Conservation (phyloP, 2,329 filamentous ascomycete species). For the Fusarium secorum region DNA sequence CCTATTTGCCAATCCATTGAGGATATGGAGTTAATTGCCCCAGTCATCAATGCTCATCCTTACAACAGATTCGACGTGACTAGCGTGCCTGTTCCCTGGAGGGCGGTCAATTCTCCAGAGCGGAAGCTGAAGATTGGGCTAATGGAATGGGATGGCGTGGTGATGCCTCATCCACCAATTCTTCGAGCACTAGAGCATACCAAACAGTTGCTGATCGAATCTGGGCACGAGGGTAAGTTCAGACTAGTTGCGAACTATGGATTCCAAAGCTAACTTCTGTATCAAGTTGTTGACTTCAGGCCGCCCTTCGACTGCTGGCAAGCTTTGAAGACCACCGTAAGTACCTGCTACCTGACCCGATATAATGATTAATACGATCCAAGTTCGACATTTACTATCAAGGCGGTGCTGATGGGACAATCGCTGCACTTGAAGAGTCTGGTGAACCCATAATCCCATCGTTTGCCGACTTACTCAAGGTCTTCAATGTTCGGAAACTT, state of each 20-base stretch:
- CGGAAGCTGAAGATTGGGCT: constrained; percentile 7
- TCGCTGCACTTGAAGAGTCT: neutral
- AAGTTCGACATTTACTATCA: constrained; percentile 17
- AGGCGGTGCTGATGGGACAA: neutral
- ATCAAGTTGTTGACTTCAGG: constrained; percentile 10
- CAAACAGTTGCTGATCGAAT: neutral
- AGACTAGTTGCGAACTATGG: fast-evolving
- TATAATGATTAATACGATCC: neutral
- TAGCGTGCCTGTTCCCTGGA: constrained; percentile 3
- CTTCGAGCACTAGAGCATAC: constrained; percentile 4
- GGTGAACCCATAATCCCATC: constrained; percentile 14
- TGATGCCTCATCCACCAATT: constrained; percentile 18
- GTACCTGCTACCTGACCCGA: fast-evolving
- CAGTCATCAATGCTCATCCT: neutral
- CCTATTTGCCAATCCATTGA: constrained; percentile 7
- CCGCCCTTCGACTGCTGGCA: constrained; percentile 20
- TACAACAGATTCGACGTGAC: neutral
- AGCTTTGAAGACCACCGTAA: neutral
- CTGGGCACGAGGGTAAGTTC: constrained; percentile 7
- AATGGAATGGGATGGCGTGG: constrained; percentile 5
- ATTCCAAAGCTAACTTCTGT: fast-evolving
- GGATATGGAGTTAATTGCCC: constrained; percentile 2
- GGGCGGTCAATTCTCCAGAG: fast-evolving
- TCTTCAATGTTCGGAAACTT: neutral
- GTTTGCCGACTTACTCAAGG: neutral